Evolutionary conservation across 208 protist species (phyloP), one percentile per base, ranked within the genome.

Genomic region (Acanthamoeba divionensis): DNA sequence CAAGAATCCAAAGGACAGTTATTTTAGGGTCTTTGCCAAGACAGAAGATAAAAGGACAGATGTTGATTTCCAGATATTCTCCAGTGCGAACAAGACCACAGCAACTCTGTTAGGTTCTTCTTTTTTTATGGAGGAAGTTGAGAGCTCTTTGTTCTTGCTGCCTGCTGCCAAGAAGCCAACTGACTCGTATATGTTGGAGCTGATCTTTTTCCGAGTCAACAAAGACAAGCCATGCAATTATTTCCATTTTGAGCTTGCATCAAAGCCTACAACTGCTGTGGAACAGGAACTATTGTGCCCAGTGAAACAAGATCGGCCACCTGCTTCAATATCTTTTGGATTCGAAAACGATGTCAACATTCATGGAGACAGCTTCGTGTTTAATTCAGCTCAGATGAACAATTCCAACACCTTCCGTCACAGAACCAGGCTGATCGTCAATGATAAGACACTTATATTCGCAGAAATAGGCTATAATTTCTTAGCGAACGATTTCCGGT

Each of bases 381-480:
- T 85, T 50, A 85, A 38, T 44, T 50, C 50, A 8, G 75, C 75
- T 18, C 75, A 66, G 50, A 85, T 85, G 52, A 85, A 85, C 52
- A 85, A 50, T 15, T 9, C 4, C 36, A 31, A 38, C 45, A 85
- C 50, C 21, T 85, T 85, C 75, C 47, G 31, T 0, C 65, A 65
- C 75, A 50, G 52, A 55, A 85, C 21, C 13, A 50, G 47, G 26
- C 75, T 85, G 52, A 65, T 66, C 75, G 75, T 85, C 36, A 31
- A 55, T 13, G 75, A 85, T 50, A 38, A 44, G 31, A 85, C 75
- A n/a, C 60, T 38, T 9, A 29, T 85, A n/a, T 41, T 36, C 31
- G 75, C 75, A 21, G 75, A 85, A 38, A 63, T 85, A n/a, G 75
- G 75, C 21, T 85, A 66, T 55, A 85, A 85, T 55, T 85, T 85